Conservation (phyloP, 345 rosid species). For the Salix viminalis region DNA sequence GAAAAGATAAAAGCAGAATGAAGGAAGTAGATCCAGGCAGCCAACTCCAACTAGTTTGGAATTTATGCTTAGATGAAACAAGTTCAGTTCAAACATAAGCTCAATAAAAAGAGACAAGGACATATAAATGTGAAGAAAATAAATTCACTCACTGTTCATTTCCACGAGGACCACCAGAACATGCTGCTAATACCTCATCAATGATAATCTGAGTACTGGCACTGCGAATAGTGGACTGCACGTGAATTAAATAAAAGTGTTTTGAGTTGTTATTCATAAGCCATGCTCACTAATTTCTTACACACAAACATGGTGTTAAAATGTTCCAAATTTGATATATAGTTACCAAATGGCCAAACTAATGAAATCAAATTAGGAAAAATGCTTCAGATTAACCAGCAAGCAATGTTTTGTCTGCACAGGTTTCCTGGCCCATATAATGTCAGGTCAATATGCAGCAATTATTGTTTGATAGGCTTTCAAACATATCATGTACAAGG, state of each 20-base stretch:
- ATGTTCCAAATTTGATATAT: neutral
- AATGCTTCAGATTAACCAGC: neutral
- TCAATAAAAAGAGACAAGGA: neutral
- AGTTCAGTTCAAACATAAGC: neutral
- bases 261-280: constrained; percentile 3
- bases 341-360: neutral
- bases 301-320: neutral
- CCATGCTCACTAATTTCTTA: neutral
- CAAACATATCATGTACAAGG: no score
- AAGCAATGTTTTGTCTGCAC: neutral
- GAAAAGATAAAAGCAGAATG: no score
- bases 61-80: no score
- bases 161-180: constrained; percentile 71
- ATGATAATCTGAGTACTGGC: constrained; percentile 60
- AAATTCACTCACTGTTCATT: constrained; percentile 66
- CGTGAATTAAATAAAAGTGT: constrained; percentile 13
- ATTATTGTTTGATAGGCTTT: neutral
- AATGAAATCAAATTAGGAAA: neutral
- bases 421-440: neutral
- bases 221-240: constrained; percentile 65
- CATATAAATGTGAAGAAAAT: neutral
- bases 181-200: constrained; percentile 74
- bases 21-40: no score
- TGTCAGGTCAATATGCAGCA: neutral
- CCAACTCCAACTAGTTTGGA: no score